These are phyloP conservation scores for Tricholoma bakamatsutake DNA, from an alignment of 768 basidiomycete species.

Conservation along the genomic window DNA sequence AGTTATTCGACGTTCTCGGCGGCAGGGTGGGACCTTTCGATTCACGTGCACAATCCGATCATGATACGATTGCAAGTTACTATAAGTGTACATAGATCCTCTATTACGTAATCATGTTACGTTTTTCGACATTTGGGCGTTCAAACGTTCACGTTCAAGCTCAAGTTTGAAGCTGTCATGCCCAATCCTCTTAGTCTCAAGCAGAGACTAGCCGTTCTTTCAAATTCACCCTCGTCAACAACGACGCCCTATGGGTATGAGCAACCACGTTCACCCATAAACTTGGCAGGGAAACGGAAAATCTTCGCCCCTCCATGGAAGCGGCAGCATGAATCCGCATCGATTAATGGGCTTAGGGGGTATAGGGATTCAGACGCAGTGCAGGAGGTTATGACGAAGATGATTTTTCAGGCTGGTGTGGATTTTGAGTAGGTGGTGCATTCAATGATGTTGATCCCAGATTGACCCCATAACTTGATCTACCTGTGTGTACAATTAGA, in stretches of 20 bases:
- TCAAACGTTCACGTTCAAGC: too few species aligned
- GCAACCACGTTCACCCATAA: constrained; percentile 13
- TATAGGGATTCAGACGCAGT: constrained; percentile 54
- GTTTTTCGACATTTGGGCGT: too few species aligned
- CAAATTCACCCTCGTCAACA: constrained; percentile 46
- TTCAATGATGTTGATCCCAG: neutral
- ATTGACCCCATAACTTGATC: constrained; percentile 4
- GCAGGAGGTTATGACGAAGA: constrained; percentile 58
- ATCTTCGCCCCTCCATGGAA: constrained; percentile 54
- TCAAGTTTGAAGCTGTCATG: constrained; percentile 2
- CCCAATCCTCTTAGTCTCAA: constrained; percentile 45
- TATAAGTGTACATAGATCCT: too few species aligned
- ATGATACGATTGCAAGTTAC: too few species aligned
- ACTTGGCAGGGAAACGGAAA: constrained; percentile 25
- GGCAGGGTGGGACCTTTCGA: too few species aligned
- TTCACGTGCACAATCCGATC: too few species aligned
- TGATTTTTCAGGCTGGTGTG: constrained; percentile 87
- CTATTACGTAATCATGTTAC: too few species aligned
- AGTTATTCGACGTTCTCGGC: too few species aligned
- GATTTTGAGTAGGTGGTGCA: constrained; percentile 70
- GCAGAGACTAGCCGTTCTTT: constrained; percentile 61
- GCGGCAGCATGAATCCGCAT: constrained; percentile 23
- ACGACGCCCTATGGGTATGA: constrained; percentile 28
- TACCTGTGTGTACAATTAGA: constrained; percentile 30
- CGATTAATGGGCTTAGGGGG: constrained; percentile 14